phyloP scores from a whole-genome alignment of 805 yeast genomes.

The Candida ortonii region DNA sequence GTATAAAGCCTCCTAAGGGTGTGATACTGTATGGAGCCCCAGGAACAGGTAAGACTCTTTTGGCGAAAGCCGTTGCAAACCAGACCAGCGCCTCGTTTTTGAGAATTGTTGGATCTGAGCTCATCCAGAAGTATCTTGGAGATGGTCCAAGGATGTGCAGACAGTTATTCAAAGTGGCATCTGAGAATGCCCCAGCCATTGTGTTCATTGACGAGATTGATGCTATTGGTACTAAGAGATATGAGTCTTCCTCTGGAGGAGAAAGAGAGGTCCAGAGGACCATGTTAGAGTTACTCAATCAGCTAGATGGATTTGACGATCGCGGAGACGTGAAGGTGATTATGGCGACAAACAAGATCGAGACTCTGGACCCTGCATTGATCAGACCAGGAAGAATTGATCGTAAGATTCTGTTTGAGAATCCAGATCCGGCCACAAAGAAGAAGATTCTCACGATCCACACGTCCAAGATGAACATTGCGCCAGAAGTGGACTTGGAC shows the following conservation, averaged over 20 bases:
- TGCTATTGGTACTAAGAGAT: conserved; percentile 98
- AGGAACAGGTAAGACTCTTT: conserved; percentile 98
- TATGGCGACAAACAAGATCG: conserved; percentile 97
- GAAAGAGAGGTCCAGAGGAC: conserved; percentile 97
- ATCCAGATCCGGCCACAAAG: conserved; percentile 90
- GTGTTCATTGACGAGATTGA: conserved; percentile 98
- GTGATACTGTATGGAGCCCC: conserved; percentile 97
- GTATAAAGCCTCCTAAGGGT: conserved; percentile 99
- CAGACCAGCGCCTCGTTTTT: conserved; percentile 95
- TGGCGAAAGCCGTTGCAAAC: conserved; percentile 98
- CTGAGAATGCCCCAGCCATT: conserved; percentile 96
- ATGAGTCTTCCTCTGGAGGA: conserved; percentile 89
- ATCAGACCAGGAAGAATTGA: conserved; percentile 97
- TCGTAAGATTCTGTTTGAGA: conserved; percentile 91
- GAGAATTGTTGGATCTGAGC: conserved; percentile 95
- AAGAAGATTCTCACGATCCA: conserved; percentile 90
- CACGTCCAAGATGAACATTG: conserved; percentile 87
- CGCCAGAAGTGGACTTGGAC: conserved; percentile 84
- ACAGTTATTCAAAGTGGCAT: conserved; percentile 94
- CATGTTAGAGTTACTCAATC: conserved; percentile 92
- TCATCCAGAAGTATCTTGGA: conserved; percentile 94
- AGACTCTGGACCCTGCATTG: conserved; percentile 90
- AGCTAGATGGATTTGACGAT: conserved; percentile 95
- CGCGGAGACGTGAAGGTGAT: conserved; percentile 96
- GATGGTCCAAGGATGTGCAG: conserved; percentile 95